Base-by-base conservation (phyloP, 441 rosid species). In the California macrophylla region DNA sequence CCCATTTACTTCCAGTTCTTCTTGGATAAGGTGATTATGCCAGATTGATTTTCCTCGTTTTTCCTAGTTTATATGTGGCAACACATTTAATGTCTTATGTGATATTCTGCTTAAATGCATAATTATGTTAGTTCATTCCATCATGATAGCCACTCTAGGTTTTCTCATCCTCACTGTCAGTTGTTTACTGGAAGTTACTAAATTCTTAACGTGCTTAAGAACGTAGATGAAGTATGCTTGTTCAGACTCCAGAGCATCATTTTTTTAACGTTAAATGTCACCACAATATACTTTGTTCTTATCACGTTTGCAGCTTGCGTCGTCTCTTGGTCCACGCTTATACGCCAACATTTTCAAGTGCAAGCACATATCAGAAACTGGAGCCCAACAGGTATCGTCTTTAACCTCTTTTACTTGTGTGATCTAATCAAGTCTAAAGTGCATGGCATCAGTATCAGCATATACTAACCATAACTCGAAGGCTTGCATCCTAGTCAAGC, bases 331-430 rank as follows among this genome's bases (percentile, higher is more conserved):
- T 68, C 99, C 98, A 65, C 87, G 96, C 66, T 94, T 94, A 83
- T 95, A 83, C 73, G 80, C 83, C 80, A 92, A 90, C 85, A 95
- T 95, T 66, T 95, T 95, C 89, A 92, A 92, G 82, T 95, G 99
- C 87, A 95, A 86, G 77, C 93, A 92, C 64, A 84, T 95, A 82
- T 95, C 99, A 62, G 98, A 95, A 79, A 92, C 99, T 73, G 99
- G 98, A 85, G 98, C 99, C 66, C 97, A 95, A 76, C 98, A 95
- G 80, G 99, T 92, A 71, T 21, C 73, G 70, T 29, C 58, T 30
- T 69, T 69, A 72, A 65, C 36, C 45, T 58, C 29, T 52, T 30
- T 40, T 28, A 12, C 58, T 58, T 24, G 30, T 24, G 30, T 12
- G 29, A 24, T 58, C 30, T 58, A 58, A 10, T 58, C 64, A 9